These are phyloP conservation scores for Boletus reticulatus DNA, from an alignment of 768 basidiomycete species.

Conservation along the genomic window DNA sequence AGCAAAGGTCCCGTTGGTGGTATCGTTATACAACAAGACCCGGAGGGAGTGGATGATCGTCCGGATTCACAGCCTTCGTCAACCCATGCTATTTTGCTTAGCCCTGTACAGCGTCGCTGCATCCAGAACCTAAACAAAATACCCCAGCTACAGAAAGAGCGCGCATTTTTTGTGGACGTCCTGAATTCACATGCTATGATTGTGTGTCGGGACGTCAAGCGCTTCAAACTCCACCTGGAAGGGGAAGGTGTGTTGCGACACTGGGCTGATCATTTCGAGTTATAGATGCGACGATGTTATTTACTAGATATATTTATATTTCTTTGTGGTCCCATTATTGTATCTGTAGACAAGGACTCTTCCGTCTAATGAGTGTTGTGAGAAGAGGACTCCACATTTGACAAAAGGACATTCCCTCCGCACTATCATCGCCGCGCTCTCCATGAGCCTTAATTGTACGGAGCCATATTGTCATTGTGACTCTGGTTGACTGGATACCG, in stretches of 20 bases:
- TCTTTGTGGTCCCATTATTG: not conserved
- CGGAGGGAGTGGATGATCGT: not conserved
- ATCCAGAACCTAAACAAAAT: slow-evolving; percentile 62
- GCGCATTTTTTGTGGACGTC: slow-evolving; percentile 58
- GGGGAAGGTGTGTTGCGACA: slow-evolving; percentile 70
- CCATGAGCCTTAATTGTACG: slow-evolving; percentile 1
- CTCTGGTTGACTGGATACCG: slow-evolving; percentile 5
- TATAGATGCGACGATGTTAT: slow-evolving; percentile 25
- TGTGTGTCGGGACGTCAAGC: slow-evolving; percentile 63
- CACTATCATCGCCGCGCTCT: not conserved
- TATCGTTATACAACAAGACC: not conserved
- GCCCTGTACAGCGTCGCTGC: slow-evolving; percentile 55
- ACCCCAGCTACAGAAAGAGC: slow-evolving; percentile 65
- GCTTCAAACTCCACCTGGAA: slow-evolving; percentile 52
- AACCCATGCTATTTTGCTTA: slow-evolving; percentile 49
- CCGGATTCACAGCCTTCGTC: slow-evolving; percentile 9
- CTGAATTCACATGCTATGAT: slow-evolving; percentile 72
- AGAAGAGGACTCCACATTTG: too few species aligned
- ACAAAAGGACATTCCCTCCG: slow-evolving; percentile 7
- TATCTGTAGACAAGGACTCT: not conserved
- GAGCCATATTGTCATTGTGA: slow-evolving; percentile 7
- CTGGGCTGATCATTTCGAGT: slow-evolving; percentile 63
- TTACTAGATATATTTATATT: not conserved
- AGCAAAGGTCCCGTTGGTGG: not conserved
- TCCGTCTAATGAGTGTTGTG: not conserved